Evolutionary conservation across 768 basidiomycete genomes (phyloP).

Genomic region (Xerocomellus amylosporus): DNA sequence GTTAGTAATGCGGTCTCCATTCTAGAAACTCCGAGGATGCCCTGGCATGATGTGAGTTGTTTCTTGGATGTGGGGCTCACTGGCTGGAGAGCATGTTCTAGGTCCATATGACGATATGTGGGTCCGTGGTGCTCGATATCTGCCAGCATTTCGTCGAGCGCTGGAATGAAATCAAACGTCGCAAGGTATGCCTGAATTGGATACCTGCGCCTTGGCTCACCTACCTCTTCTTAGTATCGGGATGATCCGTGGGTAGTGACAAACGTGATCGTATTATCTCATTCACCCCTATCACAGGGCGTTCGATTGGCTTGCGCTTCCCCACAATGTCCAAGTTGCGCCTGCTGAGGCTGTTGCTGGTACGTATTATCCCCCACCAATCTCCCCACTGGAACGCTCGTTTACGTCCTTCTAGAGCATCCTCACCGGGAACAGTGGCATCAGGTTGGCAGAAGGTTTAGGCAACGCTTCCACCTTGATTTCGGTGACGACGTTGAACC

Average conservation of each 20-base stretch:
- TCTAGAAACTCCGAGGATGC: constrained; percentile 74
- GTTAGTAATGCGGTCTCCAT: constrained; percentile 67
- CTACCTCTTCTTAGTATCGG: constrained; percentile 22
- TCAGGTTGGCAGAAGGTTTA: constrained; percentile 54
- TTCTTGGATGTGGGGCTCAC: background rate
- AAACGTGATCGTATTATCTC: background rate
- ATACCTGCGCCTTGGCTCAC: background rate
- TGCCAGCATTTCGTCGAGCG: constrained; percentile 91
- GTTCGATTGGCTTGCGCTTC: constrained; percentile 73
- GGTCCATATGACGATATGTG: constrained; percentile 83
- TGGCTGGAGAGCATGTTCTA: constrained; percentile 24
- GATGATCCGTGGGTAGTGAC: constrained; percentile 44
- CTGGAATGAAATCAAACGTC: constrained; percentile 87
- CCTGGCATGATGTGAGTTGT: constrained; percentile 87
- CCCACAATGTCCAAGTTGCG: constrained; percentile 59
- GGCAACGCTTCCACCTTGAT: constrained; percentile 59
- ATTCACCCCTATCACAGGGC: constrained; percentile 34
- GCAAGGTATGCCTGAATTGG: constrained; percentile 49
- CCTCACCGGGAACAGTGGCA: constrained; percentile 67
- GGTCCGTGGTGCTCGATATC: constrained; percentile 83
- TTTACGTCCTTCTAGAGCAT: constrained; percentile 41
- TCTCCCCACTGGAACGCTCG: background rate
- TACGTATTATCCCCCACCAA: constrained; percentile 27
- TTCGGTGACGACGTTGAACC: constrained; percentile 38
- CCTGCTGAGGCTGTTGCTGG: constrained; percentile 69